Conservation (phyloP, 805 yeast genomes). For the Yarrowia alimentaria region DNA sequence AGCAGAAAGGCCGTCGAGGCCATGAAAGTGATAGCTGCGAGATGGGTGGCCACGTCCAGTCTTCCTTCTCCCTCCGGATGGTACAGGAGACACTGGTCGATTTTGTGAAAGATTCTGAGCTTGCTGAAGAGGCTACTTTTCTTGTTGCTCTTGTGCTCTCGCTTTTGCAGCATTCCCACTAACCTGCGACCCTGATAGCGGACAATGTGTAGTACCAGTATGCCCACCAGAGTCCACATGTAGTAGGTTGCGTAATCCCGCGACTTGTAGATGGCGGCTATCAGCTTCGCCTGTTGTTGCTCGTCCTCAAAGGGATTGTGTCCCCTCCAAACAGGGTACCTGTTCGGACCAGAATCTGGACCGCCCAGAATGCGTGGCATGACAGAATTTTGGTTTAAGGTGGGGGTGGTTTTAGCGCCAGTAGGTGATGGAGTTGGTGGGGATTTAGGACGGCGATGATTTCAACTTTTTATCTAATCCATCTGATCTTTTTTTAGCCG, state of each 20-base stretch:
- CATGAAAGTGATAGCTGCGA: not conserved
- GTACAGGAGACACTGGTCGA: constrained; percentile 13
- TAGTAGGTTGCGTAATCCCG: constrained; percentile 12
- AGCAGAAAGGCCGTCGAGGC: constrained; percentile 1
- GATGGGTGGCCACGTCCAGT: constrained; percentile 7
- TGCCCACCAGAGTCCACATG: not conserved
- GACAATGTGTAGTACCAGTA: constrained; percentile 13
- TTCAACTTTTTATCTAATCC: constrained; percentile 7
- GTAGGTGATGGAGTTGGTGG: not conserved
- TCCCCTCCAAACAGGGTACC: constrained; percentile 12
- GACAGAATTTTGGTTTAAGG: too few relatives aligned
- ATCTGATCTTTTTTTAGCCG: constrained; percentile 5
- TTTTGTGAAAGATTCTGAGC: not conserved
- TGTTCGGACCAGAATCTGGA: not conserved
- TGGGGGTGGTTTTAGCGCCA: too few relatives aligned
- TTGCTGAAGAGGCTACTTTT: not conserved
- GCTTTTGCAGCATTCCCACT: not conserved
- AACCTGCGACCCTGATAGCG: constrained; percentile 1
- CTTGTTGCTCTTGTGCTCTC: not conserved
- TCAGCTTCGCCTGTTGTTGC: not conserved
- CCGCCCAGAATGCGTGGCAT: constrained; percentile 23
- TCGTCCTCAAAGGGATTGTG: constrained; percentile 20
- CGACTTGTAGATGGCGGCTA: constrained; percentile 3
- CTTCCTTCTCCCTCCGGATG: constrained; percentile 13
- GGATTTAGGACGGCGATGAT: not conserved